Evolutionary conservation across 305 asterid genomes (phyloP).

Genomic region (Fraxinus platypoda): DNA sequence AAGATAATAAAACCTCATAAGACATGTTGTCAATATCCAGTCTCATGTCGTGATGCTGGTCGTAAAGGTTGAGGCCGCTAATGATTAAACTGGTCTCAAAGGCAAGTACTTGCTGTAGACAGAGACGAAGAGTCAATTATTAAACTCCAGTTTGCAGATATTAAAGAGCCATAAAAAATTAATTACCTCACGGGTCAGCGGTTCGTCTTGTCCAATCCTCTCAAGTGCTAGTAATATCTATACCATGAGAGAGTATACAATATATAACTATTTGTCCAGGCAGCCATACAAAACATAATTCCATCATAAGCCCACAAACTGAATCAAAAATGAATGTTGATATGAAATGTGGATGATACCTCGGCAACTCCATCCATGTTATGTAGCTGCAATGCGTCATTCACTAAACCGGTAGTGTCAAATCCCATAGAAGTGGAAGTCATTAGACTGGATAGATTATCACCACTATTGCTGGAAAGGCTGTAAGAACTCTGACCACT

Average conservation of each 20-base stretch:
- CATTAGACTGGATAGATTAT: constrained; percentile 29
- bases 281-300: constrained; percentile 3
- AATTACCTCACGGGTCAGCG: constrained; percentile 46
- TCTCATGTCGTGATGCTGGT: constrained; percentile 85
- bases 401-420: constrained; percentile 33
- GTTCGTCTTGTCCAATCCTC: constrained; percentile 52
- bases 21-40: constrained; percentile 92
- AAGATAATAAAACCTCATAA: constrained; percentile 46
- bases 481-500: constrained; percentile 43
- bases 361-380: constrained; percentile 62
- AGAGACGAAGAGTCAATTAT: constrained; percentile 15
- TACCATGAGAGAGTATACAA: constrained; percentile 5
- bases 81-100: constrained; percentile 63
- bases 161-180: background rate
- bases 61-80: constrained; percentile 57
- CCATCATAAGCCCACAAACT: background rate
- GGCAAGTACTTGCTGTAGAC: constrained; percentile 60
- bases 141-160: background rate
- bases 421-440: constrained; percentile 33
- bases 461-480: constrained; percentile 36
- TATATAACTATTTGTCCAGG: background rate
- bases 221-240: constrained; percentile 61
- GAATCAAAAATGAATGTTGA: background rate
- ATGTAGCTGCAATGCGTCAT: constrained; percentile 41
- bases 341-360: constrained; percentile 38